A percentile compares a stretch with the other conserved stretches of the same genome.
Evolutionary conservation across 352 stramenopile genomes (phyloP).

Genomic region (Globisporangium iwayamae): DNA sequence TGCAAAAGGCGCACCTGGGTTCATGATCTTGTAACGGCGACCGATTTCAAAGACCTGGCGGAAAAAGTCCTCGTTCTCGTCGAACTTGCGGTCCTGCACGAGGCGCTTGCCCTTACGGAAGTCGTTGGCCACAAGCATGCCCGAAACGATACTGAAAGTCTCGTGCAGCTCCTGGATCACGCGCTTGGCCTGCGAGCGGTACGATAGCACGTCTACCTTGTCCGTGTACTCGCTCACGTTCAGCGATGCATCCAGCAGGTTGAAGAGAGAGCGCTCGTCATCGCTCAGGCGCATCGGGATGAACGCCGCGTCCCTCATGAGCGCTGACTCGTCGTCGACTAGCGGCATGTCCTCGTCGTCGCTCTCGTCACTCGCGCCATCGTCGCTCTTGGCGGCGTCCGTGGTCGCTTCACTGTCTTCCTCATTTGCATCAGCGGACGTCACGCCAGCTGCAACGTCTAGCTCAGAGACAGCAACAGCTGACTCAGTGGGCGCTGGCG

Average conservation of each 20-base stretch:
- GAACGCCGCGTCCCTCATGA: slow-evolving; percentile 42
- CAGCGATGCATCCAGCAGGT: slow-evolving; percentile 74
- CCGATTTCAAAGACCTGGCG: slow-evolving; percentile 87
- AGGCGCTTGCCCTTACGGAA: slow-evolving; percentile 57
- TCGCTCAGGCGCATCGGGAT: slow-evolving; percentile 69
- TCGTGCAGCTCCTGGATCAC: slow-evolving; percentile 70
- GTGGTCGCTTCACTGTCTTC: slow-evolving; percentile 20
- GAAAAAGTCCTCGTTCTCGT: slow-evolving; percentile 81
- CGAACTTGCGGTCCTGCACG: slow-evolving; percentile 56
- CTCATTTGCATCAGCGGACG: slow-evolving; percentile 6
- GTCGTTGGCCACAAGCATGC: slow-evolving; percentile 56
- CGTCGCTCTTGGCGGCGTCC: slow-evolving; percentile 23
- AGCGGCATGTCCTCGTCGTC: slow-evolving; percentile 27
- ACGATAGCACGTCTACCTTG: slow-evolving; percentile 86
- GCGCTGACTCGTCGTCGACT: slow-evolving; percentile 11
- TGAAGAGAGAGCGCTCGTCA: slow-evolving; percentile 71
- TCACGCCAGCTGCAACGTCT: not conserved
- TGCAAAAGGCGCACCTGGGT: slow-evolving; percentile 47
- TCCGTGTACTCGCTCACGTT: slow-evolving; percentile 92
- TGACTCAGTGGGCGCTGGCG: not conserved
- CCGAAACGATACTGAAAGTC: slow-evolving; percentile 60
- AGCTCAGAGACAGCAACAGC: not conserved
- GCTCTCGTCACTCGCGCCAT: slow-evolving; percentile 28
- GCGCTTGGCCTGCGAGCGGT: slow-evolving; percentile 64
- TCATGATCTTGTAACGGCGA: slow-evolving; percentile 94